Conservation (phyloP, 345 rosid genomes). For the Dimocarpus longan region DNA sequence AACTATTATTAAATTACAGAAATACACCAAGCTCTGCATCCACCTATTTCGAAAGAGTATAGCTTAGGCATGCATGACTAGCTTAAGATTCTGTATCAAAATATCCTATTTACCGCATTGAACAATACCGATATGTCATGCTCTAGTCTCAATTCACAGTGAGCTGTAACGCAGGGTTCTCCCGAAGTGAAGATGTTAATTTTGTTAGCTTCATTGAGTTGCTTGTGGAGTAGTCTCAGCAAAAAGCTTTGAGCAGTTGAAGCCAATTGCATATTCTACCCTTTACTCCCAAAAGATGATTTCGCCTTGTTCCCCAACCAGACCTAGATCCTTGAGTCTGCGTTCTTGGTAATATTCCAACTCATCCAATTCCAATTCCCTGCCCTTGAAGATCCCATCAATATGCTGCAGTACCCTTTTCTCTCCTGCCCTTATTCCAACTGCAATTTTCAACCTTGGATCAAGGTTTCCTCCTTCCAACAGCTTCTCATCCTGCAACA, state of each 20-base stretch:
- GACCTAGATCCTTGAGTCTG: slow-evolving; percentile 85
- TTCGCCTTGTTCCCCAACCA: slow-evolving; percentile 96
- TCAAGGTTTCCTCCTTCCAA: slow-evolving; percentile 48
- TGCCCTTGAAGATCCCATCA: slow-evolving; percentile 58
- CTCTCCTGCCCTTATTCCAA: slow-evolving; percentile 75
- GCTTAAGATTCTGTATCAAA: not conserved
- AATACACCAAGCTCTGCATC: not conserved
- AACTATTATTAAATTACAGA: not conserved
- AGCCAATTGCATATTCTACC: slow-evolving; percentile 24
- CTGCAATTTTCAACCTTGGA: slow-evolving; percentile 57
- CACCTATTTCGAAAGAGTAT: not conserved
- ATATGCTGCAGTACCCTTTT: slow-evolving; percentile 84
- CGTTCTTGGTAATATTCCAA: slow-evolving; percentile 92
- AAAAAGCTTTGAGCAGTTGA: not conserved
- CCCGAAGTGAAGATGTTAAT: not conserved
- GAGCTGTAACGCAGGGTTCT: not conserved
- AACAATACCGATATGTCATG: not conserved
- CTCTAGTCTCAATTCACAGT: not conserved
- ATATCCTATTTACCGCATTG: not conserved
- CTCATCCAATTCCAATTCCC: slow-evolving; percentile 66
- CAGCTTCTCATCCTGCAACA: slow-evolving; percentile 71
- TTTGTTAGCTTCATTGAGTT: not conserved
- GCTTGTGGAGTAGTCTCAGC: not conserved
- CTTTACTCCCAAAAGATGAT: slow-evolving; percentile 90
- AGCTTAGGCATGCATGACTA: not conserved